Base-by-base conservation (phyloP, 352 stramenopile species). In the Phytopythium mirpurense region DNA sequence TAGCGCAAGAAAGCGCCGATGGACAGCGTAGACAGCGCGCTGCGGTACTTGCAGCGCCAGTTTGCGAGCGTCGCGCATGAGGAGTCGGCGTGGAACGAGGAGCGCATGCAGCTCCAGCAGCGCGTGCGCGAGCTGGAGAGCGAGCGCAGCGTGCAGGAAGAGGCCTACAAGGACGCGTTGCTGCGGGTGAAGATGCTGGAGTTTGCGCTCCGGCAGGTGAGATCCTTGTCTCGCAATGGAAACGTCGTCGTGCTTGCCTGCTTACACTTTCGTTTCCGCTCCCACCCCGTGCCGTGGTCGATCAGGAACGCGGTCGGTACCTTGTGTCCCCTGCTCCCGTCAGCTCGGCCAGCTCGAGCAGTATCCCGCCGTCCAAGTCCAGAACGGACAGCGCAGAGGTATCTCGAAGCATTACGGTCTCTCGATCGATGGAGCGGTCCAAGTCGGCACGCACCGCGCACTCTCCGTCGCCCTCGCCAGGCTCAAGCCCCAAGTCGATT, bases 111-210 rank as follows among this genome's bases (percentile, higher is more conserved):
- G 42, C 60, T 95, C 27, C 77, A 93, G 70, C 64, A 78, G 41
- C 74, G 90, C 45, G 67, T 95, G 56, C 72, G 72, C 37, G 84
- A 95, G 51, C 78, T 95, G 16, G 78, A 93, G 59, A 72, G 65
- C 41, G 78, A 93, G 64, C 78, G 79, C 12, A 63, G 71, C 31
- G 67, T 84, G 34, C 84, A 95, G 65, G 84, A 95, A 46, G 79
- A 90, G 24, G 78, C 76, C 35, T 91, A 91, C 57, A 93, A 93
- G 58, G 84, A 95, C 43, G 80, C 77, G 11, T 70, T 95, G 67
- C 57, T 93, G 54, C 84, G 83, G 41, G 68, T 95, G 38, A 95
- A 95, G 63, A 95, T 95, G 84, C 80, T 95, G 60, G 82, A 95
- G 51, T 95, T 92, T 58, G 84, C 84, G 47, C 60, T 95, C 41